Conservation (phyloP, 495 filamentous ascomycete species). For the Neurospora intermedia region DNA sequence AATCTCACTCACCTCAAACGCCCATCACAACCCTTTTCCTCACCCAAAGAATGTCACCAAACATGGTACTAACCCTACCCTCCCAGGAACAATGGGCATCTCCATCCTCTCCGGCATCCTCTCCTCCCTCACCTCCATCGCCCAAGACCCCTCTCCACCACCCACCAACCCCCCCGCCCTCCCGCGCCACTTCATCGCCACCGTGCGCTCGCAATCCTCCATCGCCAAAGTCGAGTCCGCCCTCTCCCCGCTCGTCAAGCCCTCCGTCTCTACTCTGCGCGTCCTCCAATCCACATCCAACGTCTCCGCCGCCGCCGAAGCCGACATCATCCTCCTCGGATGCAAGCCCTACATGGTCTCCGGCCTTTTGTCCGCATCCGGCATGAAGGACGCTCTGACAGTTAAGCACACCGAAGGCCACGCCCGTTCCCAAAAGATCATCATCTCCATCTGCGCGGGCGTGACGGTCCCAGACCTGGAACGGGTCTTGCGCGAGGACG, state of each 20-base stretch:
- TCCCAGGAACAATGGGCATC: constrained; percentile 65
- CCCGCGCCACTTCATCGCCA: constrained; percentile 65
- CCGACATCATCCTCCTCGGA: constrained; percentile 57
- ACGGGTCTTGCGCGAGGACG: constrained; percentile 41
- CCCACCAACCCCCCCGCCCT: constrained; percentile 43
- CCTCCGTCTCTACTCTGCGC: constrained; percentile 35
- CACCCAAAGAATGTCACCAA: background rate
- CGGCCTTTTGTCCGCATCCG: constrained; percentile 50
- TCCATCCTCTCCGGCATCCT: constrained; percentile 78
- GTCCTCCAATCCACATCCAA: constrained; percentile 43
- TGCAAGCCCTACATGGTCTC: constrained; percentile 71
- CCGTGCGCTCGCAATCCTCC: constrained; percentile 52
- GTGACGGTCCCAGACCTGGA: constrained; percentile 56
- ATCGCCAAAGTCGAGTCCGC: constrained; percentile 42
- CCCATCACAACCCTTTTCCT: background rate
- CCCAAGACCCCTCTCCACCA: constrained; percentile 38
- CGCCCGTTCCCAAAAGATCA: constrained; percentile 49
- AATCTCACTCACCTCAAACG: background rate
- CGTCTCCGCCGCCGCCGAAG: constrained; percentile 42
- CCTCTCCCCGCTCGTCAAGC: constrained; percentile 24
- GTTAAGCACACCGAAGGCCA: background rate
- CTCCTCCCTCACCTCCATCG: constrained; percentile 43
- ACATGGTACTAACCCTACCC: background rate
- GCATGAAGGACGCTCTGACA: constrained; percentile 54
- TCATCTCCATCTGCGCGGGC: constrained; percentile 82